Conservation (phyloP, 139 green algal genomes). For the Haematococcus lacustris region DNA sequence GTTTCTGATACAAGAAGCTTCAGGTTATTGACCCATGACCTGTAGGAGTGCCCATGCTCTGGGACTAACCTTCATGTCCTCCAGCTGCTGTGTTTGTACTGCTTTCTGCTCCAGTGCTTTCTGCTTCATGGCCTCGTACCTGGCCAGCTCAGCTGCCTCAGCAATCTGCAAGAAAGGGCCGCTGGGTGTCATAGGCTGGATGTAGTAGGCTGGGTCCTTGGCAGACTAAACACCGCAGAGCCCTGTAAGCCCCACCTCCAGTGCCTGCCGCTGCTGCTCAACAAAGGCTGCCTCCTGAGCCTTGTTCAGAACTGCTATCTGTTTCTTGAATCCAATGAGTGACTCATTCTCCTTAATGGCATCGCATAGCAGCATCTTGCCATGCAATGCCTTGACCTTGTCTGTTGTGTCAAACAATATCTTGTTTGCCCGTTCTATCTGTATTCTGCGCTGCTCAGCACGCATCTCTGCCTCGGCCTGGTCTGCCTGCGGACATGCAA, state of each 20-base stretch:
- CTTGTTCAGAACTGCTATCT: conserved; percentile 44
- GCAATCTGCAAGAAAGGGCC: conserved; percentile 25
- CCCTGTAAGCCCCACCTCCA: conserved; percentile 41
- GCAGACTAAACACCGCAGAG: background rate
- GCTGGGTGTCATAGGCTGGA: background rate
- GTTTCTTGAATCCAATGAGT: conserved; percentile 55
- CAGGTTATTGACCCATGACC: background rate
- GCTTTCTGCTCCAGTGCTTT: conserved; percentile 47
- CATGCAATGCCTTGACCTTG: conserved; percentile 48
- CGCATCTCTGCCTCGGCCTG: conserved; percentile 36
- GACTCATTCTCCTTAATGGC: conserved; percentile 56
- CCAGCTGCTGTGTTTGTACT: conserved; percentile 55
- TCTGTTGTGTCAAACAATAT: conserved; percentile 71
- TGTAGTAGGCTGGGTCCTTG: background rate
- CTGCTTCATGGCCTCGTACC: conserved; percentile 36
- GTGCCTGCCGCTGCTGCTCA: conserved; percentile 45
- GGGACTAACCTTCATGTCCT: conserved; percentile 39
- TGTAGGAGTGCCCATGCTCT: background rate
- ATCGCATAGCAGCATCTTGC: conserved; percentile 55
- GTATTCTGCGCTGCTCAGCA: conserved; percentile 43
- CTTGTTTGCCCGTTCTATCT: conserved; percentile 69
- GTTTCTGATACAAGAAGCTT: too few relatives aligned
- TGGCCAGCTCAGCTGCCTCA: conserved; percentile 49
- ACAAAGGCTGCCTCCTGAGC: conserved; percentile 52
- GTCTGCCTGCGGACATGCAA: conserved; percentile 55